Evolutionary conservation across 495 filamentous ascomycete genomes (phyloP).

Genomic region (Daldinia bambusicola): DNA sequence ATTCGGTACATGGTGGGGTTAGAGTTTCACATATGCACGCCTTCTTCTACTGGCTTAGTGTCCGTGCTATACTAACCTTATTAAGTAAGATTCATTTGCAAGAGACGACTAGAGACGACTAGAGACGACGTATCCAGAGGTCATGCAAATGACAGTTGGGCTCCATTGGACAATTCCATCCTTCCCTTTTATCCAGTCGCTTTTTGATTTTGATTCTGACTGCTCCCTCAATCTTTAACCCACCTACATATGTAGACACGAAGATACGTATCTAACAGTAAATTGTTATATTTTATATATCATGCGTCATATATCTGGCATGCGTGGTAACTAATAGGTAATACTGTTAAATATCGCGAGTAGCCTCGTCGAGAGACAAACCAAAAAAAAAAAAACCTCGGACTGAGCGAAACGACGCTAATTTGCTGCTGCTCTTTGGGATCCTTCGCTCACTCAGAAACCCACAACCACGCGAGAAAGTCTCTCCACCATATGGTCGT

Average conservation of each 20-base stretch:
- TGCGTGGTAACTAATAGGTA: too few species aligned
- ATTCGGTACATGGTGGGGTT: slow-evolving; percentile 31
- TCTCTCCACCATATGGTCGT: slow-evolving; percentile 35
- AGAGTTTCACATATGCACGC: slow-evolving; percentile 41
- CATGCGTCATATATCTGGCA: too few species aligned
- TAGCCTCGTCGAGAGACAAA: slow-evolving; percentile 10
- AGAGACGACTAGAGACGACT: too few species aligned
- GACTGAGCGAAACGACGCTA: slow-evolving; percentile 15
- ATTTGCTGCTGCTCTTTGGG: background rate
- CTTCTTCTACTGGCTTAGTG: slow-evolving; percentile 42
- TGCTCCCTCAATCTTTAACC: background rate
- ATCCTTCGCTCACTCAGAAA: slow-evolving; percentile 31
- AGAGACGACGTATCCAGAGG: slow-evolving; percentile 30
- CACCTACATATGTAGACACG: too few species aligned
- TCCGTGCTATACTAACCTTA: slow-evolving; percentile 27
- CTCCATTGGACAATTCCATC: slow-evolving; percentile 41
- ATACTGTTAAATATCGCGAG: background rate
- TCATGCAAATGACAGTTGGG: slow-evolving; percentile 14
- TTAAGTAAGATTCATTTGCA: slow-evolving; percentile 23
- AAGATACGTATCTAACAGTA: too few species aligned
- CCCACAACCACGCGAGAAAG: slow-evolving; percentile 39
- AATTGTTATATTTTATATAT: background rate
- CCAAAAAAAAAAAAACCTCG: too few species aligned
- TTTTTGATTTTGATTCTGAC: background rate
- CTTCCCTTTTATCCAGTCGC: slow-evolving; percentile 22